Conservation (phyloP, 2,329 filamentous ascomycete genomes). For the Trichoderma hamatum region DNA sequence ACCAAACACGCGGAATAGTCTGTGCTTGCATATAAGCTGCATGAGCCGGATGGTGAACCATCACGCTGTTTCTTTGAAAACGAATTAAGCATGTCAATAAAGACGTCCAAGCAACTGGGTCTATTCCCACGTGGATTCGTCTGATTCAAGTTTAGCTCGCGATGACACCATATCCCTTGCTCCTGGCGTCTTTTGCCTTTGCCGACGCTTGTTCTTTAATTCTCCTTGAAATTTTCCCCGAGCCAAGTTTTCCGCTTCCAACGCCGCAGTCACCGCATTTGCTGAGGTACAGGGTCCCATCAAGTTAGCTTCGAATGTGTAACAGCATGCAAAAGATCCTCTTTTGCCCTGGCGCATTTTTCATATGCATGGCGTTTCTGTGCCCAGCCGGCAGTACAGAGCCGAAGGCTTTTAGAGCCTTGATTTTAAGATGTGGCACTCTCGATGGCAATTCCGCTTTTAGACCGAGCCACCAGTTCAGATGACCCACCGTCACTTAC, state of each 20-base stretch:
- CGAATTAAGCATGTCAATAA: slow-evolving; percentile 16
- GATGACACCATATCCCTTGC: slow-evolving; percentile 24
- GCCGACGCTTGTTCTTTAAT: not conserved
- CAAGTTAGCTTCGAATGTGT: not conserved
- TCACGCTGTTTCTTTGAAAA: not conserved
- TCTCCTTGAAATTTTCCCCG: not conserved
- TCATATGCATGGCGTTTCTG: not conserved
- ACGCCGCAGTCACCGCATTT: not conserved
- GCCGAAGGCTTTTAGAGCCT: not conserved
- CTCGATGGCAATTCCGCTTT: slow-evolving; percentile 23
- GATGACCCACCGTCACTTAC: not conserved
- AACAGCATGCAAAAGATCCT: not conserved
- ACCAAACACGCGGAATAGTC: not conserved
- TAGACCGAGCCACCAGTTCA: not conserved
- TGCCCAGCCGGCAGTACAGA: slow-evolving; percentile 16
- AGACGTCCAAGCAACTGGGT: not conserved
- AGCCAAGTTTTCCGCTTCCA: not conserved
- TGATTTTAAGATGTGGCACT: slow-evolving; percentile 16
- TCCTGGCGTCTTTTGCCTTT: slow-evolving; percentile 8
- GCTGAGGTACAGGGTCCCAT: too few species aligned
- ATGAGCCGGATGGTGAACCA: not conserved
- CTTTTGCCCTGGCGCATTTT: not conserved
- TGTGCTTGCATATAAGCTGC: not conserved
- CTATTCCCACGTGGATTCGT: slow-evolving; percentile 14
- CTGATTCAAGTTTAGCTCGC: slow-evolving; percentile 4